Evolutionary conservation across 108 stramenopile species (phyloP).

Genomic region (Pseudonitzschia delicatissima): DNA sequence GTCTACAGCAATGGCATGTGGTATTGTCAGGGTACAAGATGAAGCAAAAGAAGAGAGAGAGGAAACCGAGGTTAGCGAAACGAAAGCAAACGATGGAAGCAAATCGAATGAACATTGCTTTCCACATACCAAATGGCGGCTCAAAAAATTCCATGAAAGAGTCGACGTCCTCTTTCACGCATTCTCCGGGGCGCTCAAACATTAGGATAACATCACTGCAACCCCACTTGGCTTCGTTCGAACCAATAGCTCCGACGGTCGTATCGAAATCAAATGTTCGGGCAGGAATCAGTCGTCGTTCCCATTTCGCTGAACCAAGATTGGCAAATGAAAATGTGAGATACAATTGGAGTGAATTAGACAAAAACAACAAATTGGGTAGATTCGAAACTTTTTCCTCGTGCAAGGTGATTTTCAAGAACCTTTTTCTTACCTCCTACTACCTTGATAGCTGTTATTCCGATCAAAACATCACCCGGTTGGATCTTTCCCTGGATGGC

Average conservation of each 20-base stretch:
- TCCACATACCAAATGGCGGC: conserved; percentile 44
- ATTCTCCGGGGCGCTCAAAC: conserved; percentile 77
- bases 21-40: too few species aligned
- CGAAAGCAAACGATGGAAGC: too few species aligned
- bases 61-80: too few species aligned
- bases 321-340: too few species aligned
- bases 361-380: too few species aligned
- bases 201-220: conserved; percentile 79
- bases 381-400: background rate
- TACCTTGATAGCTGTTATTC: conserved; percentile 73
- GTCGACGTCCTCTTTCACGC: conserved; percentile 47
- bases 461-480: conserved; percentile 69
- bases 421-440: conserved; percentile 39
- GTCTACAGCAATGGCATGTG: background rate
- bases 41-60: too few species aligned
- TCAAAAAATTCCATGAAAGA: conserved; percentile 81
- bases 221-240: conserved; percentile 77
- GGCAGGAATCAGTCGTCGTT: conserved; percentile 66
- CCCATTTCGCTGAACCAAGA: conserved; percentile 40
- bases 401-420: conserved; percentile 21
- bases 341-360: too few species aligned
- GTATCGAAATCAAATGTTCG: conserved; percentile 78
- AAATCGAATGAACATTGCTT: too few species aligned
- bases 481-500: conserved; percentile 56
- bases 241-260: conserved; percentile 71